A percentile compares a stretch with the other conserved stretches of the same genome.
phyloP scores from a whole-genome alignment of 768 basidiomycete genomes.

The Agrocybe praecox region DNA sequence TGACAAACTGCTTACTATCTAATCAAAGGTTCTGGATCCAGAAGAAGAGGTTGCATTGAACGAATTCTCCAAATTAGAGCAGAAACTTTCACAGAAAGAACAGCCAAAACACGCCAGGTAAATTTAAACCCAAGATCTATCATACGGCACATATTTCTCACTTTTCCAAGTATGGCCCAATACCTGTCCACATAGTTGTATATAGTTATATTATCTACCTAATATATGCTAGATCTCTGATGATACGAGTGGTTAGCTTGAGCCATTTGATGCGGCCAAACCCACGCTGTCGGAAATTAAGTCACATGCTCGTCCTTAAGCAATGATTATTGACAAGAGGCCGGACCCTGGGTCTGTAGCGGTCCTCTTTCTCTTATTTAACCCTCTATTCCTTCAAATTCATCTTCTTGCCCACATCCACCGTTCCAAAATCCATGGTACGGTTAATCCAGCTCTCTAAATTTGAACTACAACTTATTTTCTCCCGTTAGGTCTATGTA shows the following conservation, averaged over 20 bases:
- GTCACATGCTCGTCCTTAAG: constrained; percentile 16
- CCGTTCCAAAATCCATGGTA: constrained; percentile 16
- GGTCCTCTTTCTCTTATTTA: background rate
- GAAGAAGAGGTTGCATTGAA: constrained; percentile 87
- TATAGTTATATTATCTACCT: background rate
- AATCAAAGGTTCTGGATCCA: constrained; percentile 75
- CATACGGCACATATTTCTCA: constrained; percentile 2
- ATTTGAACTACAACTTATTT: background rate
- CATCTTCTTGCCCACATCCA: background rate
- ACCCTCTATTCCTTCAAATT: background rate
- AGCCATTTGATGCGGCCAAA: constrained; percentile 15
- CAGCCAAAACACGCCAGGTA: constrained; percentile 51
- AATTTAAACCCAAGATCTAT: constrained; percentile 8
- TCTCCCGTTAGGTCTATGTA: constrained; percentile 58
- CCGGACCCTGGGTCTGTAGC: constrained; percentile 7
- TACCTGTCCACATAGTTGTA: constrained; percentile 75
- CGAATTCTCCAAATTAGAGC: constrained; percentile 89
- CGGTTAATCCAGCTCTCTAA: background rate
- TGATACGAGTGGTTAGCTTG: background rate
- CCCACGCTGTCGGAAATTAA: constrained; percentile 20
- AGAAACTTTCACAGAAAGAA: constrained; percentile 52
- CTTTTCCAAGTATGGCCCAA: constrained; percentile 63
- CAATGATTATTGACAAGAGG: background rate
- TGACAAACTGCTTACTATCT: background rate
- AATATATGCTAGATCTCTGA: background rate